A percentile compares a stretch with the other conserved stretches of the same genome.
phyloP scores from a whole-genome alignment of 345 rosid genomes.

The Salix viminalis region DNA sequence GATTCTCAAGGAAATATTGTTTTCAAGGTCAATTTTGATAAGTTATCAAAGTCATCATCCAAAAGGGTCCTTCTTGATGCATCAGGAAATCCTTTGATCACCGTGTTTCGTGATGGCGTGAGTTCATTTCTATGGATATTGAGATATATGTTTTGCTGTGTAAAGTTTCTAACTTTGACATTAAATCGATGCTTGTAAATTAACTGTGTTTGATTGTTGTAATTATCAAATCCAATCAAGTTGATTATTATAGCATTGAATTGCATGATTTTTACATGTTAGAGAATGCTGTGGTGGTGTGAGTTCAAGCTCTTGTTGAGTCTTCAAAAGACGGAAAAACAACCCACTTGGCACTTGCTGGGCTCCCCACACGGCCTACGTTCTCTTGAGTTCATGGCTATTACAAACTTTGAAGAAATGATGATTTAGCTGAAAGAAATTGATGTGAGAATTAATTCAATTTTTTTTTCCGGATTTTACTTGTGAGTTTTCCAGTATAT shows the following conservation, averaged over 20 bases:
- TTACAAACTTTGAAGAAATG: background rate
- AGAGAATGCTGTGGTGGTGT: background rate
- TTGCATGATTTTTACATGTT: background rate
- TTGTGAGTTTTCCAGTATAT: background rate
- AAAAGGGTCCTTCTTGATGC: slow-evolving; percentile 42
- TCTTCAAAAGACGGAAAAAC: too few species aligned
- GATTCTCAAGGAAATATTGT: slow-evolving; percentile 58
- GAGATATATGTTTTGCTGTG: background rate
- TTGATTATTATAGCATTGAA: background rate
- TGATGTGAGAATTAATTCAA: background rate
- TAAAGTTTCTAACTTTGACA: background rate
- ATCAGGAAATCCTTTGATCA: slow-evolving; percentile 43
- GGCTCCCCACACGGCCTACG: too few species aligned
- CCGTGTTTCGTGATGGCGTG: slow-evolving; percentile 47
- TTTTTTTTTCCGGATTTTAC: background rate
- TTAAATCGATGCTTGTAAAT: background rate
- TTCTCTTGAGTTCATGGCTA: background rate
- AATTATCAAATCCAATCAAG: background rate
- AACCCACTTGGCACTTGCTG: too few species aligned
- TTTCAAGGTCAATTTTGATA: slow-evolving; percentile 34
- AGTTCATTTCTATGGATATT: slow-evolving; percentile 14
- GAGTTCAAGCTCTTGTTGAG: background rate
- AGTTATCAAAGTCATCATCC: slow-evolving; percentile 19
- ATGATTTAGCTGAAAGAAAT: background rate
- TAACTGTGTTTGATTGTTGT: background rate